Evolutionary conservation across 2,329 filamentous ascomycete genomes (phyloP).

Genomic region (Hirsutella rhossiliensis): DNA sequence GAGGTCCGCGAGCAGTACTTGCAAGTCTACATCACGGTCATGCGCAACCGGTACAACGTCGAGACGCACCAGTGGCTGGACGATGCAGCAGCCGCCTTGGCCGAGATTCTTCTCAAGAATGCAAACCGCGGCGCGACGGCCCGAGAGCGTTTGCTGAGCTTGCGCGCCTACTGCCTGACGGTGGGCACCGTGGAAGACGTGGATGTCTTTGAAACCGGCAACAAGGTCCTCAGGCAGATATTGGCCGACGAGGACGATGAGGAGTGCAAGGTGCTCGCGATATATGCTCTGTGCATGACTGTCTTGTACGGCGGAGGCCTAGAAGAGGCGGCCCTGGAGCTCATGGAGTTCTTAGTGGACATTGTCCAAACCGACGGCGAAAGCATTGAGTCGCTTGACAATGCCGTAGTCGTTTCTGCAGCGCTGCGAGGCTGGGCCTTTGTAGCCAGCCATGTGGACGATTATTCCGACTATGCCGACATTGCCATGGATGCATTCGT

Average conservation of each 20-base stretch:
- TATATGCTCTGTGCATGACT: constrained; percentile 62
- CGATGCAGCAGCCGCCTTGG: constrained; percentile 42
- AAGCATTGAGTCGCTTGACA: constrained; percentile 58
- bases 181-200: constrained; percentile 53
- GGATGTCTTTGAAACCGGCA: constrained; percentile 17
- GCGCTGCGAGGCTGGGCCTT: constrained; percentile 72
- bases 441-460: constrained; percentile 64
- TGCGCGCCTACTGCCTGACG: constrained; percentile 62
- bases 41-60: constrained; percentile 34
- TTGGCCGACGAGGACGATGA: constrained; percentile 46
- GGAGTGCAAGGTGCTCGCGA: constrained; percentile 52
- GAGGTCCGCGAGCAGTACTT: constrained; percentile 49
- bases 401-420: constrained; percentile 56
- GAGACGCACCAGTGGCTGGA: constrained; percentile 32
- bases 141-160: constrained; percentile 55
- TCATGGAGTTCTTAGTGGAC: constrained; percentile 65
- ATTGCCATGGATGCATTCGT: constrained; percentile 68
- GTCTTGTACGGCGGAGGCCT: constrained; percentile 66
- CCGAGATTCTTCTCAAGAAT: constrained; percentile 57
- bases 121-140: constrained; percentile 57
- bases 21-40: constrained; percentile 27
- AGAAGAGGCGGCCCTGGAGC: constrained; percentile 53
- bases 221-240: constrained; percentile 21
- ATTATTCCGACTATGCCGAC: constrained; percentile 59
- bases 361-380: constrained; percentile 72